Evolutionary conservation across 1,284 basidiomycete genomes (phyloP), one percentile per base, ranked within the genome.

Genomic region (Ceratobasidium papillatum): DNA sequence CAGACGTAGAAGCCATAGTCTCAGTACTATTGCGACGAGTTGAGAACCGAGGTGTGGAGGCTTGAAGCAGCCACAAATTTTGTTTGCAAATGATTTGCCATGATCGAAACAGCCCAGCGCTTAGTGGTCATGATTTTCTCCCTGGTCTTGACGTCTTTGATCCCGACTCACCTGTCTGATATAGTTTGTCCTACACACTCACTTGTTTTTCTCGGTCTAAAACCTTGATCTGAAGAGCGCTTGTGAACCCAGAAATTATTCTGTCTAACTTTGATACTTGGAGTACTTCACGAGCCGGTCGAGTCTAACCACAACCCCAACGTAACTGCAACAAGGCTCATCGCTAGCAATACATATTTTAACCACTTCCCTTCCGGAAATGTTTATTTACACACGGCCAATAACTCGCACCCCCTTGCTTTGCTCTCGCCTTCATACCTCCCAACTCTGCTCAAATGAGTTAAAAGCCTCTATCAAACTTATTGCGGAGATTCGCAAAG

Each of bases 401-500:
- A n/a, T 54, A 43, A 41, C 43, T 30, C 49, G 43, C 30, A 68
- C 43, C 3, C 58, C 63, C 8, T 49, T n/a, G 34, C 3, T 36
- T 41, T 64, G 11, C 25, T 36, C 51, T 4, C 43, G 14, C 45
- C 63, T 76, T 49, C 65, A 76, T 51, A 52, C 72, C 30, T 75
- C 74, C 25, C 58, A 27, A 1, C 32, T 11, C 22, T 45, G n/a
- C n/a, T 22, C 45, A 43, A 45, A 34, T 38, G 64, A 75, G 64
- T 43, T 63, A 25, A 85, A 90, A 82, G 82, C 86, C 63, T 82
- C 90, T 38, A 85, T 93, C 74, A 90, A 92, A 77, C 90, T 96
- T 77, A 92, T 99, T 76, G 92, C 93, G 1, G 90, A 95, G 82
- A 88, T 99, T 43, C 90, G 96, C 75, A 94, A 92, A 83, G 86